Evolutionary conservation across 2,329 filamentous ascomycete genomes (phyloP), one percentile per base, ranked within the genome.

Genomic region (Penicillium sp.): DNA sequence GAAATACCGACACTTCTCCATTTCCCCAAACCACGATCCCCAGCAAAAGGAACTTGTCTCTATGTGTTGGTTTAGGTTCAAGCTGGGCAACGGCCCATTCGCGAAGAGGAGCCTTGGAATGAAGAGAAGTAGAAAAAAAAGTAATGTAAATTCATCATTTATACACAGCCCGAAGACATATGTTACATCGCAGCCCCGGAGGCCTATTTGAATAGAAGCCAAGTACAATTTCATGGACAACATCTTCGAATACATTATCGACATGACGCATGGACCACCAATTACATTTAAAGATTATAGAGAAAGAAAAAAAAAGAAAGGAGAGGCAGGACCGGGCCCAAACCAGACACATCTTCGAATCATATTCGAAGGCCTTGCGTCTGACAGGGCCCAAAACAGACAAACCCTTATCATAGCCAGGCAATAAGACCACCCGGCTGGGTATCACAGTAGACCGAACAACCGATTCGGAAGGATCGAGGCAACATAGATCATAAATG

Each of bases 381-480:
- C 11, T 4, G 34, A 13, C 14, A 29, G n/a, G 39, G 24, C 31
- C 45, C 29, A 24, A 47, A 42, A 44, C 16, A n/a, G 34, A 52
- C 14, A 45, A 43, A 51, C 31, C 58, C 50, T 51, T 48, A 57
- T 54, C 48, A 45, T 45, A 51, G 60, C 53, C 53, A 31, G 41
- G 21, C 18, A 49, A 24, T 24, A 18, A 22, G 45, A 49, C 45
- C 45, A 39, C 21, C 38, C 29, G 51, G 42, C 47, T 46, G 61
- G 62, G 62, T 65, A 65, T 65, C 62, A 65, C 54, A 57, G 22
- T 53, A 55, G 56, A 60, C 57, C 52, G 50, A 49, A 16, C 48
- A 49, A 40, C 45, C 34, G 39, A 57, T 41, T 41, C 40, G 44
- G 11, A 24, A 29, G 21, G 29, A 45, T 21, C 39, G 34, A 41